These are phyloP conservation scores for Tolypocladium ovalisporum DNA, from an alignment of 2,329 filamentous ascomycete genomes.

Conservation along the genomic window DNA sequence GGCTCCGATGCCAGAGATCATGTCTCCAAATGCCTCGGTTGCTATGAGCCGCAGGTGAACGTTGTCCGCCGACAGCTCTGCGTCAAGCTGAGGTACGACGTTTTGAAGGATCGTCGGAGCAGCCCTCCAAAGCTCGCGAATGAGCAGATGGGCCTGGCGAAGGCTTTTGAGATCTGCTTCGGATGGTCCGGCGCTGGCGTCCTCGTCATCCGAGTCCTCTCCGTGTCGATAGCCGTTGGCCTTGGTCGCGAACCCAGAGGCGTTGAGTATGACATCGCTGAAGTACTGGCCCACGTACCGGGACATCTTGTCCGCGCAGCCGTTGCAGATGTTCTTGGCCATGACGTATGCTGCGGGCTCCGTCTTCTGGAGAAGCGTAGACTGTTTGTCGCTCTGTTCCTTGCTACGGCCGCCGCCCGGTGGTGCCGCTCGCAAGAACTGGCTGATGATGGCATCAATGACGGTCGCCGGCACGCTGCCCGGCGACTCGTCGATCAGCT, in stretches of 20 bases:
- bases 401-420: constrained; percentile 51
- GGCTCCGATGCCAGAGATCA: constrained; percentile 86
- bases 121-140: constrained; percentile 89
- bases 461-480: constrained; percentile 65
- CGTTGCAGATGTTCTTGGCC: constrained; percentile 88
- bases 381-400: constrained; percentile 63
- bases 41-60: constrained; percentile 76
- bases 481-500: constrained; percentile 75
- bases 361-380: constrained; percentile 73
- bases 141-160: constrained; percentile 76
- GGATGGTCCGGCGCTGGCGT: constrained; percentile 50
- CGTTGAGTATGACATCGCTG: constrained; percentile 89
- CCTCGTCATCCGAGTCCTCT: constrained; percentile 56
- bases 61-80: constrained; percentile 84
- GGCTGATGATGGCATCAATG: constrained; percentile 86
- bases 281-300: constrained; percentile 94
- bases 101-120: constrained; percentile 82
- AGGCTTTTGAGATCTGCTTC: constrained; percentile 82
- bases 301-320: constrained; percentile 86
- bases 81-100: constrained; percentile 86
- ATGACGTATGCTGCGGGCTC: constrained; percentile 91
- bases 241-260: constrained; percentile 49
- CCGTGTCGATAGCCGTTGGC: constrained; percentile 46
- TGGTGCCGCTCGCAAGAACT: constrained; percentile 83
- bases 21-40: constrained; percentile 89